A percentile compares a stretch with the other conserved stretches of the same genome.
Conservation (phyloP, 2,329 filamentous ascomycete species). For the Dothideomycetes sp. region DNA sequence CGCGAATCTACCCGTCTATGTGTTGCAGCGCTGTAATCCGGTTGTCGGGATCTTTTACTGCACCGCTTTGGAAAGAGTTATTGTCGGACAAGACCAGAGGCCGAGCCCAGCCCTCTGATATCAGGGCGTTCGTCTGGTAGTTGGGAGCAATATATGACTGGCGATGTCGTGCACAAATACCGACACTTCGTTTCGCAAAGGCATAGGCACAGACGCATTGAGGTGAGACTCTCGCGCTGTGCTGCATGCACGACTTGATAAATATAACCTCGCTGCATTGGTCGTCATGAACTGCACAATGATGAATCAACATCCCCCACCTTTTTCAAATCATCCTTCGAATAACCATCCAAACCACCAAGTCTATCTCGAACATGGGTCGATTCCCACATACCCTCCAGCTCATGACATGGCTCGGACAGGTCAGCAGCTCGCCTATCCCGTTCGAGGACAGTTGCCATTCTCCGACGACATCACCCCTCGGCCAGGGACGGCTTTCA, state of each 20-base stretch:
- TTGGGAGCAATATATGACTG: conserved; percentile 5
- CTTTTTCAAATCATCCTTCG: neutral
- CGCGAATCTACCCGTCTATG: conserved; percentile 13
- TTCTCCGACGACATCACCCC: neutral
- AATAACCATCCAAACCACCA: neutral
- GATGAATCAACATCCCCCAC: neutral
- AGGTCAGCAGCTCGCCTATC: conserved; percentile 25
- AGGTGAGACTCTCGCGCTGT: conserved; percentile 15
- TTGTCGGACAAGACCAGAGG: conserved; percentile 5
- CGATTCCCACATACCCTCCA: neutral
- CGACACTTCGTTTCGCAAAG: conserved; percentile 17
- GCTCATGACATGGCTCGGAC: neutral
- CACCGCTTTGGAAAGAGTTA: conserved; percentile 2
- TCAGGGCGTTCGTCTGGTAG: neutral
- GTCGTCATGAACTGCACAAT: neutral
- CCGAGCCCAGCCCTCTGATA: neutral
- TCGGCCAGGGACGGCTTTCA: neutral
- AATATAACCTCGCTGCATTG: neutral
- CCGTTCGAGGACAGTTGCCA: conserved; percentile 17
- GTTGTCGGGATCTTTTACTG: neutral
- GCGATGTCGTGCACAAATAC: conserved; percentile 8
- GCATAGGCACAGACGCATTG: conserved; percentile 22
- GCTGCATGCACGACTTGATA: neutral
- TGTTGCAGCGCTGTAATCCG: conserved; percentile 1
- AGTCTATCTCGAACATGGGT: neutral